Evolutionary conservation across 1,284 basidiomycete species (phyloP), one percentile per base, ranked within the genome.

Genomic region (Melanopsichium pennsylvanicum): DNA sequence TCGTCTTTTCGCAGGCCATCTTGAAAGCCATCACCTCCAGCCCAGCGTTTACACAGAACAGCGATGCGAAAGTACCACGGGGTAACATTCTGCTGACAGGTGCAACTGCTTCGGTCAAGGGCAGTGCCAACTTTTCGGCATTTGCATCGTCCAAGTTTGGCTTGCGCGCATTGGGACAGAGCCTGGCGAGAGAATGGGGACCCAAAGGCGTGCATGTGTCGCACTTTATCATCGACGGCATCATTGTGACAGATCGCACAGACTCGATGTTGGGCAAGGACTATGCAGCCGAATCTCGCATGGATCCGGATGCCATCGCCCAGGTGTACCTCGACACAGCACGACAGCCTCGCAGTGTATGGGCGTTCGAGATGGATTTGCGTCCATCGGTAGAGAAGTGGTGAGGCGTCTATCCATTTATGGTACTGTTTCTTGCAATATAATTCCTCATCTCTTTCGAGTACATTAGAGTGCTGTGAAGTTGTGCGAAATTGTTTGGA

Each of bases 151-250:
- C 64, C 37, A 72, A 72, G 37, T 72, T 68, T 12, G 69, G 69
- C 16, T 51, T 68, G 25, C 47, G 69, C 29, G 63, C 69, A 8
- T 31, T 72, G 4, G 60, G 52, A 16, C 69, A 72, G 36, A 68
- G 63, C 27, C 29, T 69, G 44, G 69, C 64, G 2, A 27, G 66
- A 9, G 69, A 72, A 34, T 70, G 52, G 49, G 56, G 58, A n/a
- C 69, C 69, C 7, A 60, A 69, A 16, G 69, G 69, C 5, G 35
- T 72, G 11, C 69, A 72, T 26, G 69, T 72, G 5, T 47, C 64
- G 19, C 69, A 72, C 44, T 63, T 72, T 23, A 69, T 72, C 44
- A 63, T 72, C 23, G 69, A 72, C 33, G 69, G 64, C 11, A 54
- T 63, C 41, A 66, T 66, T 25, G 50, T 54, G 6, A 59, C 66